Base-by-base conservation (phyloP, 176 grass and related monocot genomes). In the Coix lacrymajobi region DNA sequence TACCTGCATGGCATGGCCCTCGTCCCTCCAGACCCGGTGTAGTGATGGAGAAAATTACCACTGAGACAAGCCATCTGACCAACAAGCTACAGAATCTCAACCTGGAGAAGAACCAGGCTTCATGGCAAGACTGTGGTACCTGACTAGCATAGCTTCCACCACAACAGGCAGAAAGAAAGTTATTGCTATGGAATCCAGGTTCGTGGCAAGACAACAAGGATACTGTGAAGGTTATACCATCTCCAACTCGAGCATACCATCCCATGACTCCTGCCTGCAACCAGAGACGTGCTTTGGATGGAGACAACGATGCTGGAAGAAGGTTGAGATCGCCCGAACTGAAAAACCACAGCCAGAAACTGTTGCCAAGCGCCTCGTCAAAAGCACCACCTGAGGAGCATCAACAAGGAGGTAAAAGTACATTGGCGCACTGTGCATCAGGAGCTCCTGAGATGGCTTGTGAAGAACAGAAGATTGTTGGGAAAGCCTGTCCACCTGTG, bases 1-100 rank as follows among this genome's bases (percentile, higher is more conserved):
- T 90, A 73, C 92, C 89, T 78, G 75, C 58, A 62, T 88, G 66
- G 44, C 63, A 8, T 71, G 73, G 31, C 13, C 30, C 12, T 62
- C 46, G 12, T 44, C 15, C 68, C 17, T 45, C 22, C 17, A 14
- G 1, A 64, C 10, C 36, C 10, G 64, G 33, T 41, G 14, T 64
- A 44, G 54, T 56, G 65, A 17, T 43, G 54, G 34, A 78, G 39
- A 72, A 28, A 78, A 77, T 34, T 31, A 51, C 57, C n/a, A 88
- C 65, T 62, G 79, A 63, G 75, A 41, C 62, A 9, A 71, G 36
- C 4, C 5, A 68, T 61, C 17, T 69, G 32, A 56, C 79, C 36
- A 62, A 28, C 36, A 73, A 75, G 12, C 51, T 81, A 81, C 39
- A 62, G 8, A 24, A 54, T 77, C 19, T 48, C 75, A 81, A 32